Evolutionary conservation across 495 filamentous ascomycete species (phyloP), one percentile per base, ranked within the genome.

Genomic region (Podospora anserina): DNA sequence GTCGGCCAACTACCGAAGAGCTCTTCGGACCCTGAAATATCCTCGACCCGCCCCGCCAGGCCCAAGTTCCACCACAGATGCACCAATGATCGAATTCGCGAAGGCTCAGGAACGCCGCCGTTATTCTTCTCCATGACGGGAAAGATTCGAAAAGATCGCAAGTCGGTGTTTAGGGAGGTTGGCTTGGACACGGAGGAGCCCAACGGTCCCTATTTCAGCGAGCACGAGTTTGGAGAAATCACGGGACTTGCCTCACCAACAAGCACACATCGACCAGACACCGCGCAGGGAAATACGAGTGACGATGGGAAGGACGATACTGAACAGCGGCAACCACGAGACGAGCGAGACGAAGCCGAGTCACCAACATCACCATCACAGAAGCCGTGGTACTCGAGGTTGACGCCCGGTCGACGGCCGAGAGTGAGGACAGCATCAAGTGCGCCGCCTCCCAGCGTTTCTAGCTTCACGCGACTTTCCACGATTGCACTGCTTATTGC

Each of bases 401-500:
- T 82, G 62, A 64, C 72, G 34, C 74, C 75, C 15, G 72, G 71
- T 18, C 79, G 73, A 28, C 75, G 81, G 64, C 80, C 82, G n/a
- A 75, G 69, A 64, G 75, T 85, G 67, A 80, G 79, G 66, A 73
- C 74, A 19, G 74, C 75, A 59, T 70, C 80, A 28, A 79, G 77
- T 72, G 76, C 80, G 56, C 79, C 78, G 28, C 81, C 81, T 69
- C 75, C 78, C 53, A 63, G 74, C 57, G 70, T 81, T 57, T 60
- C 79, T 27, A 76, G 76, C 64, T 65, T 82, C 19, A 74, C 82
- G 63, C 77, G 78, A 60, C 59, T 86, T 18, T 81, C 84, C 4
- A 71, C 87, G 64, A 73, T 86, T 69, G 74, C 83, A 32, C 72
- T 88, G 64, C 74, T 90, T 57, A 81, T 84, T 70, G 84, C 84